phyloP scores from a whole-genome alignment of 805 yeast genomes.

The Komagataella pastoris region DNA sequence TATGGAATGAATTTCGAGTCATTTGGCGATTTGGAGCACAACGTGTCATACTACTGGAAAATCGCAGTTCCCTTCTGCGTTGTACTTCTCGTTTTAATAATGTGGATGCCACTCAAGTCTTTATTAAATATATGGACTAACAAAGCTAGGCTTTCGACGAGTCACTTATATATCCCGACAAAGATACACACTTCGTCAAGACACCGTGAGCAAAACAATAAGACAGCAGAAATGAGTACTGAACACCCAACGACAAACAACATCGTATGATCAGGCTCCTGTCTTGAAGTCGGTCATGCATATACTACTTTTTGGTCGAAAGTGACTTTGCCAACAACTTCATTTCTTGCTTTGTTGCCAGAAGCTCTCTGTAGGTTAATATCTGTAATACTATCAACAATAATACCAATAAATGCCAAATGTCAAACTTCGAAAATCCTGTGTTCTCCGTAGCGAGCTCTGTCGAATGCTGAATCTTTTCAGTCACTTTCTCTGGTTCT shows the following conservation, averaged over 20 bases:
- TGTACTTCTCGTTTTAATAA: slow-evolving; percentile 20
- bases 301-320: neutral
- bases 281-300: no score
- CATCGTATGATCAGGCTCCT: neutral
- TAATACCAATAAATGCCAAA: neutral
- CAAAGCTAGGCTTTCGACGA: neutral
- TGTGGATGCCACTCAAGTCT: slow-evolving; percentile 11
- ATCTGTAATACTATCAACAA: neutral
- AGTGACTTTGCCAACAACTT: neutral
- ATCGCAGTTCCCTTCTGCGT: slow-evolving; percentile 28
- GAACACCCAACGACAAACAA: neutral
- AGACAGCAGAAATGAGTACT: neutral
- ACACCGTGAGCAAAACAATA: neutral
- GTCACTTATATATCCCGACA: neutral
- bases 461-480: neutral
- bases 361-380: neutral
- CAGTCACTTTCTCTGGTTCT: neutral
- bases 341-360: neutral
- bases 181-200: neutral
- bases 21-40: slow-evolving; percentile 24
- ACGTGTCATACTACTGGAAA: slow-evolving; percentile 32
- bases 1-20: slow-evolving; percentile 41
- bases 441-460: neutral
- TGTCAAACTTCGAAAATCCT: neutral
- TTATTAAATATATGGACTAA: neutral